Percentiles rank a stretch among this genome's conserved stretches.
These are phyloP conservation scores for Fusarium caatingaense DNA, from an alignment of 2,329 filamentous ascomycete genomes.

Conservation along the genomic window DNA sequence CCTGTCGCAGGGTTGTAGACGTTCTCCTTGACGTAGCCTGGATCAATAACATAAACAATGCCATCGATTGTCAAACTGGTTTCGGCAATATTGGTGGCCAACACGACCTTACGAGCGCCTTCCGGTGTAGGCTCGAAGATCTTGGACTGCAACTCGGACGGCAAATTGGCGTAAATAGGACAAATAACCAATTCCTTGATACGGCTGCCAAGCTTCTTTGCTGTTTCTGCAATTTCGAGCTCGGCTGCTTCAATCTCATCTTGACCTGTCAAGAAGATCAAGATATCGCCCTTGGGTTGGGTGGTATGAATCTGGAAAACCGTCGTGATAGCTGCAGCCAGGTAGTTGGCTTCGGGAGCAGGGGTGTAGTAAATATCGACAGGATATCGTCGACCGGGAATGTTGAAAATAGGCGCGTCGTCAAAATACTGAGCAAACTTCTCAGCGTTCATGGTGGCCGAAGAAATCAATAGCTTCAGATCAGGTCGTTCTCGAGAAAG, in stretches of 20 bases:
- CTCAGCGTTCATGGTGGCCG: constrained; percentile 92
- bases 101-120: constrained; percentile 86
- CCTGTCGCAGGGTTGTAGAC: constrained; percentile 91
- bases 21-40: constrained; percentile 95
- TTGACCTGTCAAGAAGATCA: constrained; percentile 95
- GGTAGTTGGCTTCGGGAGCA: constrained; percentile 92
- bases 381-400: constrained; percentile 87
- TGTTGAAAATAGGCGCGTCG: constrained; percentile 92
- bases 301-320: constrained; percentile 95
- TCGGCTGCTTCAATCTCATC: constrained; percentile 95
- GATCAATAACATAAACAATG: constrained; percentile 95
- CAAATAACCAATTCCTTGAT: constrained; percentile 89
- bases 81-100: constrained; percentile 97
- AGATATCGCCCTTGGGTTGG: constrained; percentile 85
- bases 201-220: constrained; percentile 84
- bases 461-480: constrained; percentile 90
- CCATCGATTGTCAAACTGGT: constrained; percentile 96
- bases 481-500: constrained; percentile 85
- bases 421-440: constrained; percentile 95
- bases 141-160: constrained; percentile 88
- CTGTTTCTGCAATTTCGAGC: constrained; percentile 84
- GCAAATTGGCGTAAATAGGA: constrained; percentile 94
- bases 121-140: constrained; percentile 95
- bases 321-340: constrained; percentile 90
- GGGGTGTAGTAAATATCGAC: constrained; percentile 93